phyloP scores from a whole-genome alignment of 257 asterid genomes.

The Fraxinus cuspidata region DNA sequence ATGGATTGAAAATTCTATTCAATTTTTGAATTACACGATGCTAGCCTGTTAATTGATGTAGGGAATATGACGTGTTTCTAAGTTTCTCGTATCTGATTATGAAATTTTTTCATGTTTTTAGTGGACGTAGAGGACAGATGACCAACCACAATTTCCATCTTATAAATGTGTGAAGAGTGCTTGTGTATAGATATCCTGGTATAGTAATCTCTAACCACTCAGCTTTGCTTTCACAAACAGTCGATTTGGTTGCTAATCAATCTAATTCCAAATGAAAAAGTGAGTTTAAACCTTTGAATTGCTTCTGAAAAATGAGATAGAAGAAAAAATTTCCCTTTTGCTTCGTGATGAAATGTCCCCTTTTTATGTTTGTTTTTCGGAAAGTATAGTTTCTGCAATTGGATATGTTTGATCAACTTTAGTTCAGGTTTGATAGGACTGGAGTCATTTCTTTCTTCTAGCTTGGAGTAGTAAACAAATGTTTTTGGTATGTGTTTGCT shows the following conservation, averaged over 20 bases:
- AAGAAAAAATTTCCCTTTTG: neutral
- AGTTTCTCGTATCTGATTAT: neutral
- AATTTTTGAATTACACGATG: neutral
- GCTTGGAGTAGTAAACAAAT: too few species aligned
- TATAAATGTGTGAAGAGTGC: neutral
- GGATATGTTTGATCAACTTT: neutral
- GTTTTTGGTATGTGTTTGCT: too few species aligned
- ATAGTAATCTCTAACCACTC: conserved; percentile 12
- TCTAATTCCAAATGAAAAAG: neutral
- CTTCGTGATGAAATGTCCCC: neutral
- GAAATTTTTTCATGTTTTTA: neutral
- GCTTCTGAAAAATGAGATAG: conserved; percentile 1
- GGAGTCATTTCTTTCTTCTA: too few species aligned
- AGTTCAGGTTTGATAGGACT: neutral
- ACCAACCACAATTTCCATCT: neutral
- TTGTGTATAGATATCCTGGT: conserved; percentile 66
- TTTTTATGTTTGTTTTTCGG: neutral
- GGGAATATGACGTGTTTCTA: neutral
- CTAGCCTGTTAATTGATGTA: neutral
- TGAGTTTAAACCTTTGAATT: neutral
- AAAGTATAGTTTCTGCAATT: neutral
- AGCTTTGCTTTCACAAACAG: conserved; percentile 9
- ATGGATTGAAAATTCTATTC: neutral
- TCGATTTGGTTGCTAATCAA: neutral
- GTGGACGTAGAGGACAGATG: neutral